Evolutionary conservation across 805 yeast genomes (phyloP).

Genomic region (Cyberlindnera samutprakarnensis): DNA sequence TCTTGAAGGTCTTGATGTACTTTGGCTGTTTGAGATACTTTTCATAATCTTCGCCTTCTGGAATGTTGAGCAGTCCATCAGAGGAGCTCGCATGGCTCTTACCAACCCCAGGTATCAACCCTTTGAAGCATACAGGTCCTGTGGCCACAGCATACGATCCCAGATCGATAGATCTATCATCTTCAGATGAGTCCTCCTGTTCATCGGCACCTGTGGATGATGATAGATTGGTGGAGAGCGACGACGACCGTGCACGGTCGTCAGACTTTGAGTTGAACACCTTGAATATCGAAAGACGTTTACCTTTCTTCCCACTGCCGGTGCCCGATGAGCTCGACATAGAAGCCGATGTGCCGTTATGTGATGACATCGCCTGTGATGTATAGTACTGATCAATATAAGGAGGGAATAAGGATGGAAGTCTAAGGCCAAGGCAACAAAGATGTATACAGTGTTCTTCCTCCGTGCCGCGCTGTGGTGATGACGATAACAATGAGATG

Average conservation of each 20-base stretch:
- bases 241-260: neutral
- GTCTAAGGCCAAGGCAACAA: too few species aligned
- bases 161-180: constrained; percentile 12
- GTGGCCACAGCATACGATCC: constrained; percentile 11
- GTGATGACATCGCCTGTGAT: too few species aligned
- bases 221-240: neutral
- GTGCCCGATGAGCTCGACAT: too few species aligned
- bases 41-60: constrained; percentile 28
- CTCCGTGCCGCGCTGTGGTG: too few species aligned
- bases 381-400: too few species aligned
- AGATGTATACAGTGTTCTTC: too few species aligned
- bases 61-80: constrained; percentile 4
- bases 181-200: constrained; percentile 10
- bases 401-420: too few species aligned
- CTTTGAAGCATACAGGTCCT: constrained; percentile 12
- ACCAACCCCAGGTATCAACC: neutral
- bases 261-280: neutral
- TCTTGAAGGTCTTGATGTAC: constrained; percentile 42
- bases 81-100: constrained; percentile 4
- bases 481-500: too few species aligned
- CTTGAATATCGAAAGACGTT: neutral
- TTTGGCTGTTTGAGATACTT: constrained; percentile 44
- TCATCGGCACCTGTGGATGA: neutral
- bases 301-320: too few species aligned
- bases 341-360: too few species aligned